These are phyloP conservation scores for Pelargonium australe DNA, from an alignment of 441 rosid genomes.

Conservation along the genomic window DNA sequence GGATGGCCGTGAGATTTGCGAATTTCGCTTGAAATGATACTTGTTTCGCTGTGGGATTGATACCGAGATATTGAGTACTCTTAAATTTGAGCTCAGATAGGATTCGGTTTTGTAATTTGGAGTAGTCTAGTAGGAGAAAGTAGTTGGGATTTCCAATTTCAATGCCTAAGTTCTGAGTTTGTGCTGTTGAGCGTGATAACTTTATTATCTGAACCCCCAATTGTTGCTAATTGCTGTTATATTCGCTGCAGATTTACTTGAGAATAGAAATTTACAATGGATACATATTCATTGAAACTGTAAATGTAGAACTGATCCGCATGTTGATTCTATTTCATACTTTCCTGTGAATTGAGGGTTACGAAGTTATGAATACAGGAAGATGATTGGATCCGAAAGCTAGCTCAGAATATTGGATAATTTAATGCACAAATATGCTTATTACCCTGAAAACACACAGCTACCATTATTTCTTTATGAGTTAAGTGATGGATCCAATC, in stretches of 20 bases:
- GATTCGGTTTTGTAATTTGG: background rate
- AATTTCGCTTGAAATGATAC: background rate
- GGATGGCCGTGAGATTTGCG: no score
- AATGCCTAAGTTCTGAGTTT: background rate
- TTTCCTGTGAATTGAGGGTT: no score
- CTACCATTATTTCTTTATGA: background rate
- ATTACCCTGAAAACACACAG: background rate
- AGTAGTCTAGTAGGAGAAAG: background rate
- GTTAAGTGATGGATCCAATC: background rate
- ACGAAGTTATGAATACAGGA: no score
- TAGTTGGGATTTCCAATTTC: no score
- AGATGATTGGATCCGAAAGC: no score
- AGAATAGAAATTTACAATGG: no score
- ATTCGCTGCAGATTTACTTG: no score
- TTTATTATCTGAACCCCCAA: no score
- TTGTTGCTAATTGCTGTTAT: no score
- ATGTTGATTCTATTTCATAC: no score
- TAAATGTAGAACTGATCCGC: no score
- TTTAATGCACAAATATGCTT: background rate
- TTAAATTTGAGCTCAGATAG: background rate
- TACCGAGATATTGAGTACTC: background rate
- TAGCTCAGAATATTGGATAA: background rate
- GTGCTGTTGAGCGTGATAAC: background rate
- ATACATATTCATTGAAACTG: no score
- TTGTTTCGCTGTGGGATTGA: background rate